Conservation (phyloP, 345 rosid species). For the Hibiscus syriacus region DNA sequence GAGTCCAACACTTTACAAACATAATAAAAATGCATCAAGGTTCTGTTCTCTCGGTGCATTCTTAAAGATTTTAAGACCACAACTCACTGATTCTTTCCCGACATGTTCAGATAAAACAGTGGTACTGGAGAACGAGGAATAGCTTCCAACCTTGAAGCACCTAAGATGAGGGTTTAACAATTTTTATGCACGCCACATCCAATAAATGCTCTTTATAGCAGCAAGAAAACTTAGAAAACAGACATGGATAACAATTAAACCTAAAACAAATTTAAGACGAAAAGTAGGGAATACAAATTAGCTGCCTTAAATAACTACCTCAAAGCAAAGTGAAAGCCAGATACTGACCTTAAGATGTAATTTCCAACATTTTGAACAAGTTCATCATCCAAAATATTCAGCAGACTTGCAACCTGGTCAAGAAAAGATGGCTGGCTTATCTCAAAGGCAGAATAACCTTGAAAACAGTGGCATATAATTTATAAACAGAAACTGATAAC, state of each 20-base stretch:
- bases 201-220: neutral
- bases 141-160: neutral
- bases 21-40: neutral
- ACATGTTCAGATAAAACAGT: neutral
- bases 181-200: neutral
- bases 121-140: neutral
- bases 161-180: neutral
- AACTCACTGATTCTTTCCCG: neutral
- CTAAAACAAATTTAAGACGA: neutral
- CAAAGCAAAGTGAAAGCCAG: neutral
- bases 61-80: neutral
- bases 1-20: neutral
- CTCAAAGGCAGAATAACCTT: neutral
- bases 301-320: neutral
- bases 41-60: neutral
- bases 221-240: neutral
- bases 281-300: neutral
- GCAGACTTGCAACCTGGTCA: conserved; percentile 70
- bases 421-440: conserved; percentile 4
- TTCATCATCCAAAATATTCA: conserved; percentile 76
- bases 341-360: conserved; percentile 77
- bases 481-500: neutral
- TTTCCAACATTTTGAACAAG: conserved; percentile 65
- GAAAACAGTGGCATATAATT: neutral
- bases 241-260: neutral